These are phyloP conservation scores for Aspergillus ostianus DNA, from an alignment of 495 filamentous ascomycete genomes.

Conservation along the genomic window DNA sequence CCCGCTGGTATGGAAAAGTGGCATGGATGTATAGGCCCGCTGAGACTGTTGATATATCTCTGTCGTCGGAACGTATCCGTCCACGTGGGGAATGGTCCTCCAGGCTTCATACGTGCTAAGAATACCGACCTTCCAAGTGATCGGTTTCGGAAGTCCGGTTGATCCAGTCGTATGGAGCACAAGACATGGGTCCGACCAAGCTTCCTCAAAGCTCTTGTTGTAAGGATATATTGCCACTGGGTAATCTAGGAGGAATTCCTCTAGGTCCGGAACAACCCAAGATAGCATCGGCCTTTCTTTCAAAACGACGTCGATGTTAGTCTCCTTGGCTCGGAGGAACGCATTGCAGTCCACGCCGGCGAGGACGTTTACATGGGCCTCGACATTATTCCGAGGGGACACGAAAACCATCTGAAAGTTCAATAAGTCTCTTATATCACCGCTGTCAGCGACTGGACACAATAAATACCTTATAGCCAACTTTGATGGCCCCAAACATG, in stretches of 20 bases:
- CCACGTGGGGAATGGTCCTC: background rate
- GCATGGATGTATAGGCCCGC: slow-evolving; percentile 1
- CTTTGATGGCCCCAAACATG: slow-evolving; percentile 37
- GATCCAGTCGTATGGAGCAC: slow-evolving; percentile 46
- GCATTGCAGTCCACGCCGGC: slow-evolving; percentile 32
- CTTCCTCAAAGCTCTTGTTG: slow-evolving; percentile 30
- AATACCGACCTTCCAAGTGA: slow-evolving; percentile 30
- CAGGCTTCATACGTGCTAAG: slow-evolving; percentile 5
- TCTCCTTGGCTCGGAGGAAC: slow-evolving; percentile 22
- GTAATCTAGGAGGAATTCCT: slow-evolving; percentile 1
- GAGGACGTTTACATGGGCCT: slow-evolving; percentile 38
- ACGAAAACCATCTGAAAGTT: slow-evolving; percentile 22
- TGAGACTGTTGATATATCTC: slow-evolving; percentile 1
- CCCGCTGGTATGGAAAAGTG: slow-evolving; percentile 5
- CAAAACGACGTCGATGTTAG: slow-evolving; percentile 8
- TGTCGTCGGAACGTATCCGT: slow-evolving; percentile 1
- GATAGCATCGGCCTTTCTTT: slow-evolving; percentile 4
- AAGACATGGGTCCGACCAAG: slow-evolving; percentile 26
- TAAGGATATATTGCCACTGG: slow-evolving; percentile 25
- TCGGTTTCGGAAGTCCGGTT: slow-evolving; percentile 44
- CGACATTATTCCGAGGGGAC: slow-evolving; percentile 39
- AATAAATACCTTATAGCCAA: slow-evolving; percentile 18
- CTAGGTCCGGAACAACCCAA: background rate
- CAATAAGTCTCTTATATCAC: background rate
- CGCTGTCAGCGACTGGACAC: background rate